Evolutionary conservation across 108 stramenopile genomes (phyloP), one percentile per base, ranked within the genome.

Genomic region (Fragilaria crotonensis): DNA sequence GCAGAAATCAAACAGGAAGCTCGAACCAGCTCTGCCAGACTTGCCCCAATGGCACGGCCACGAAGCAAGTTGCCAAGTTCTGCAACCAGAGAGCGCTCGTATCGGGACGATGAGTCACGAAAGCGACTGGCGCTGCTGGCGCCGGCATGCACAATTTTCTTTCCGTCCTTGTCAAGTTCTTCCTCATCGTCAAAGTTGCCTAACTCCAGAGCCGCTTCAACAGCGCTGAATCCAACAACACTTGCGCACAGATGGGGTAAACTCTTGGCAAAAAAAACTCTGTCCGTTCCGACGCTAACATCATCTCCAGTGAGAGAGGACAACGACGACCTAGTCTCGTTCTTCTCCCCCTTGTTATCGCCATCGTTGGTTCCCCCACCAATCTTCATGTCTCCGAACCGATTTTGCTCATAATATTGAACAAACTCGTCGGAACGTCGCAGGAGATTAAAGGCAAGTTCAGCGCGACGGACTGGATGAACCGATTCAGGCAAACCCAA

Each of bases 261-360:
- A 59, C 84, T 85, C 57, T 89, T 87, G 33, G 86, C 86, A 63
- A 88, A 93, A n/a, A n/a, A 93, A 56, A 90, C 84, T 11, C 88
- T 77, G 60, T 90, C 88, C 0, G 88, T 90, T 11, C 92, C 88
- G 25, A 89, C 70, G 57, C 81, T 85, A 25, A 93, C 86, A 72
- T 93, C 92, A 63, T 93, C 92, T 48, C 92, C 92, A 0, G 92
- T 93, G 30, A 93, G 52, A n/a, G n/a, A n/a, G n/a, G 92, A 93
- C 9, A 93, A 59, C 17, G 81, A 85, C 65, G 81, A 83, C 9
- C 80, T 81, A 14, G 63, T 69, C 69, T 75, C 81, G 33, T 48
- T 73, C 75, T 63, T 59, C 14, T 81, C 44, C n/a, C 70, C 84
- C 21, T 64, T 76, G 58, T 72, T 77, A 50, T 65, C 70, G 47